These are phyloP conservation scores for Plasmodium yoelii DNA, from an alignment of 169 alveolate species.

Conservation along the genomic window DNA sequence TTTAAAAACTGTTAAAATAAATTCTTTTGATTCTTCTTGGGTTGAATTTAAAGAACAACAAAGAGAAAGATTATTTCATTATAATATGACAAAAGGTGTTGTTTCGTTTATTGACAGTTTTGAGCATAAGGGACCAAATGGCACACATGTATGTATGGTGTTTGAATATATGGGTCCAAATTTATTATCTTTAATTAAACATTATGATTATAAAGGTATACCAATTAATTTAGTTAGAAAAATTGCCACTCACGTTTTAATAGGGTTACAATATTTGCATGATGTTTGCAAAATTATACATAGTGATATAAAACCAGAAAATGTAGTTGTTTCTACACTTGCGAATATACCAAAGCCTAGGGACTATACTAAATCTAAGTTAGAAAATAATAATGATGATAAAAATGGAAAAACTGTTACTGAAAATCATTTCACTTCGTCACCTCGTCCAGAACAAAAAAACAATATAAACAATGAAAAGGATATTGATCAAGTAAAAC, in stretches of 20 bases:
- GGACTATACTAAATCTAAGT: conserved; percentile 21
- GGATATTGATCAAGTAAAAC: background rate
- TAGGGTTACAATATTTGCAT: conserved; percentile 98
- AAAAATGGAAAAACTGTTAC: background rate
- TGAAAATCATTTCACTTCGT: background rate
- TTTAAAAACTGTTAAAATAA: conserved; percentile 90
- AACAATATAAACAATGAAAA: background rate
- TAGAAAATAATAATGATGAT: background rate
- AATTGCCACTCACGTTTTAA: conserved; percentile 96
- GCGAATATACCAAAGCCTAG: conserved; percentile 33
- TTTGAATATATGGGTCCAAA: conserved; percentile 99
- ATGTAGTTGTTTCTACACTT: conserved; percentile 90
- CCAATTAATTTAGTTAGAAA: conserved; percentile 95
- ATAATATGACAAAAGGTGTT: conserved; percentile 89
- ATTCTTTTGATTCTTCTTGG: conserved; percentile 86
- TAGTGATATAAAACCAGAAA: conserved; percentile 99
- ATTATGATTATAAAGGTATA: conserved; percentile 95
- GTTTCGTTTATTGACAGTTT: conserved; percentile 96
- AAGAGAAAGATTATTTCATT: conserved; percentile 74
- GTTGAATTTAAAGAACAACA: conserved; percentile 79
- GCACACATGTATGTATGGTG: conserved; percentile 98
- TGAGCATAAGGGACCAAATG: conserved; percentile 97
- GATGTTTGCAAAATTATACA: conserved; percentile 97
- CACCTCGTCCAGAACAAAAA: no score
- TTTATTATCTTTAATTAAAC: conserved; percentile 95